Base-by-base conservation (phyloP, 2,329 filamentous ascomycete species). In the Fusarium stilboides region DNA sequence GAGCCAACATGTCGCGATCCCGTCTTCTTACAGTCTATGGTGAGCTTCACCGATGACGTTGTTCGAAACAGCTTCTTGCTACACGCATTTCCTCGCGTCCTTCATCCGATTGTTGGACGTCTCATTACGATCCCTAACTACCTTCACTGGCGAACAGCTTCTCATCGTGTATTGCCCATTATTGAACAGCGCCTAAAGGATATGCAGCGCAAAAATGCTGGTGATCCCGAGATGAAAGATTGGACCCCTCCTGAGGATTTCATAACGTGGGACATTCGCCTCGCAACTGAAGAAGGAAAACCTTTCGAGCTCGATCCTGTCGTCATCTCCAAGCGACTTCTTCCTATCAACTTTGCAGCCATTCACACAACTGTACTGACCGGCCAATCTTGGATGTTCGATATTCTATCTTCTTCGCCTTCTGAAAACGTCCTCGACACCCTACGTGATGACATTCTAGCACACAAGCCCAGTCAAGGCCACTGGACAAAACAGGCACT, bases 281-380 rank as follows among this genome's bases (percentile, higher is more conserved):
- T 84, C 24, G 87, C 87, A 17, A 76, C 76, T 34, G 77, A 78
- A 1, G 86, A 88, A 54, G 78, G 78, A 8, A 78, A 78, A 6
- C 4, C 55, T 0, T 70, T 73, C 10, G 85, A 89, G 57, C 79
- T 87, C 22, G 76, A 84, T 24, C 81, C 86, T 0, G 72, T 78
- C 4, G 80, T 81, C 42, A 82, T 89, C 17, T 84, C 85, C 3
- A 82, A 84, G 63, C 80, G 85, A 15, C 75, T 89, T 7, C 77
- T 89, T 36, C 85, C 86, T 1, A 78, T 89, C 43, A 84, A 88
- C 71, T 88, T 89, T 62, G 87, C 86, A 4, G 84, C 86, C 19
- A 87, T 88, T 26, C 87, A 89, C 75, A 89, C 87, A 3, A 88
- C 87, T 0, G 81, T 84, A 8, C 70, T 88, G 14, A 87, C 86